Conservation (phyloP, 2,329 filamentous ascomycete genomes). For the Nemania abortiva region DNA sequence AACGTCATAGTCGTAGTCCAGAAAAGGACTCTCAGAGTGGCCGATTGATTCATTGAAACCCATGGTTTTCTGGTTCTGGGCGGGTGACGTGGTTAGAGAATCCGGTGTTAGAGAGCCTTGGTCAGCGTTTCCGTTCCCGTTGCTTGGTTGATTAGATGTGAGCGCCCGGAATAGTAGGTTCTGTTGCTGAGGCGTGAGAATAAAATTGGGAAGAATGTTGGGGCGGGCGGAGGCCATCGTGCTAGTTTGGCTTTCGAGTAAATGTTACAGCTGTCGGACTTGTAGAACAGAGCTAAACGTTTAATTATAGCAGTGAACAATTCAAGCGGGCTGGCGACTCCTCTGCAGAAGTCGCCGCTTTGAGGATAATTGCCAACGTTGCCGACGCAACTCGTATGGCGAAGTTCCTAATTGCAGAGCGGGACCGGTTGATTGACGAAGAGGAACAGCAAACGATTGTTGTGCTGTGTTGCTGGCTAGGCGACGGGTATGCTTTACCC, state of each 20-base stretch:
- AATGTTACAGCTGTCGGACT: slow-evolving; percentile 20
- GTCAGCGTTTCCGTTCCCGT: slow-evolving; percentile 51
- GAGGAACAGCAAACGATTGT: slow-evolving; percentile 9
- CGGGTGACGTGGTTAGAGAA: slow-evolving; percentile 64
- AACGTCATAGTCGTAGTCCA: slow-evolving; percentile 85
- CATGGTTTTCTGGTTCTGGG: slow-evolving; percentile 57
- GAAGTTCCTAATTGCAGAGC: slow-evolving; percentile 16
- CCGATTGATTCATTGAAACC: slow-evolving; percentile 59
- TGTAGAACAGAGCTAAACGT: slow-evolving; percentile 7
- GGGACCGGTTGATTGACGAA: slow-evolving; percentile 2
- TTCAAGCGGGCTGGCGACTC: slow-evolving; percentile 32
- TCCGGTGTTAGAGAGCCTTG: slow-evolving; percentile 60
- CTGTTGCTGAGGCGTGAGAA: slow-evolving; percentile 81
- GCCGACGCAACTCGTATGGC: slow-evolving; percentile 23
- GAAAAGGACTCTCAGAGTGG: slow-evolving; percentile 81
- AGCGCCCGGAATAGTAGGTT: slow-evolving; percentile 80
- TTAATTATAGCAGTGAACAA: neutral
- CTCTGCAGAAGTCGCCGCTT: slow-evolving; percentile 41
- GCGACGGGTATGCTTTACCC: neutral
- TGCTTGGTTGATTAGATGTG: slow-evolving; percentile 72
- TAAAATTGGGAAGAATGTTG: slow-evolving; percentile 66
- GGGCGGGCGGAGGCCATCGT: slow-evolving; percentile 65
- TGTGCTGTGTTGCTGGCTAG: slow-evolving; percentile 17
- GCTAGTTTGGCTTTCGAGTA: slow-evolving; percentile 35
- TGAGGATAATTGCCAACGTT: slow-evolving; percentile 28